These are phyloP conservation scores for Pleurotus platypus DNA, from an alignment of 768 basidiomycete species.

Conservation along the genomic window DNA sequence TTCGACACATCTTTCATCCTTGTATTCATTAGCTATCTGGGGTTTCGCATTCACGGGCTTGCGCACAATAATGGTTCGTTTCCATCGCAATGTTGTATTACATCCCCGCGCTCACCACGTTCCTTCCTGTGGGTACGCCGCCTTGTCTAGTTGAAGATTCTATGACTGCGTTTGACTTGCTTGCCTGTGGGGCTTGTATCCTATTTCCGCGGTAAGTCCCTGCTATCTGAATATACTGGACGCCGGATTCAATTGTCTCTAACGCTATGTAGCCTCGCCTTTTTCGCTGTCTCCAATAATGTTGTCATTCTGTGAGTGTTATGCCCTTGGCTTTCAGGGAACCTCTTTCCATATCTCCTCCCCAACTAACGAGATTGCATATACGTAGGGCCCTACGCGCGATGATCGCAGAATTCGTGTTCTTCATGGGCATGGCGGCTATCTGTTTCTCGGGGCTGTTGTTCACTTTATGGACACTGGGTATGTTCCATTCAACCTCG, in stretches of 20 bases:
- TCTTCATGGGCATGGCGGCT: slow-evolving; percentile 74
- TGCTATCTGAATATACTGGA: slow-evolving; percentile 6
- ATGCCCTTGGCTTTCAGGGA: not conserved
- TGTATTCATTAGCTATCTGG: slow-evolving; percentile 67
- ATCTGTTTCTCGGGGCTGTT: slow-evolving; percentile 80
- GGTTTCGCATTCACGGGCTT: slow-evolving; percentile 63
- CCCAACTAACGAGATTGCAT: not conserved
- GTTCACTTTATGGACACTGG: slow-evolving; percentile 48
- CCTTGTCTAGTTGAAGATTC: slow-evolving; percentile 39
- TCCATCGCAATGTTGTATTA: slow-evolving; percentile 9
- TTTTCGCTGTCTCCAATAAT: slow-evolving; percentile 77
- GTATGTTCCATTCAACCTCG: slow-evolving; percentile 18
- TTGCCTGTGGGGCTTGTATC: slow-evolving; percentile 83
- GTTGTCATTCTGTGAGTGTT: slow-evolving; percentile 67
- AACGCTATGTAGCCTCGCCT: slow-evolving; percentile 52
- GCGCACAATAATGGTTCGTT: slow-evolving; percentile 44
- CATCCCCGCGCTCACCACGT: slow-evolving; percentile 1
- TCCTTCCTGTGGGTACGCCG: not conserved
- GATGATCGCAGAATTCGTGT: slow-evolving; percentile 77
- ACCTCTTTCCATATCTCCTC: not conserved
- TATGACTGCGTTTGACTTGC: slow-evolving; percentile 73
- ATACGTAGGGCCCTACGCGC: slow-evolving; percentile 64
- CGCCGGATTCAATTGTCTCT: not conserved
- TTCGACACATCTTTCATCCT: slow-evolving; percentile 77
- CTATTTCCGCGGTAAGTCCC: slow-evolving; percentile 67